Evolutionary conservation across 2,329 filamentous ascomycete species (phyloP).

Genomic region (Hypoxylon sp.): DNA sequence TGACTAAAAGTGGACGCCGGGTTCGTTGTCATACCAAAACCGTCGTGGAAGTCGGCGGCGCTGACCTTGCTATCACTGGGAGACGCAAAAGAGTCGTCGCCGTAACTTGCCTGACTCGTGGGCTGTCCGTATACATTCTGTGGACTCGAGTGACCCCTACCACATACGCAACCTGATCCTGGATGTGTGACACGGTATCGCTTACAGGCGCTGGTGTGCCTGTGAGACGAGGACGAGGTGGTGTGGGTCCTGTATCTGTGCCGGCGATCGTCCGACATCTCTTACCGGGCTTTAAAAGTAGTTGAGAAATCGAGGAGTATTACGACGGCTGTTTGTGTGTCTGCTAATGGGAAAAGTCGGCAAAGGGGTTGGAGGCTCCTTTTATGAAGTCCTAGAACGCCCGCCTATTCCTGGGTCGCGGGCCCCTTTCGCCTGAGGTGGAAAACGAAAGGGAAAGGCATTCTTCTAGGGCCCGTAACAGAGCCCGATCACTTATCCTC

Average conservation of each 20-base stretch:
- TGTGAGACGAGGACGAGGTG: not conserved
- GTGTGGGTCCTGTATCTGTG: not conserved
- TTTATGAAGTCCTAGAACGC: not conserved
- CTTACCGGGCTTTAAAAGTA: not conserved
- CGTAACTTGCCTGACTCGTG: not conserved
- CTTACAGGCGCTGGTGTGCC: too few species aligned
- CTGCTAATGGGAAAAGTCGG: not conserved
- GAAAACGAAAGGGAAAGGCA: not conserved
- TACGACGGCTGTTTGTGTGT: not conserved
- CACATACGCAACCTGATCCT: not conserved
- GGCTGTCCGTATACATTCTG: not conserved
- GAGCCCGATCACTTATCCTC: not conserved
- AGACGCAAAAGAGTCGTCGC: not conserved
- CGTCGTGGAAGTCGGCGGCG: not conserved
- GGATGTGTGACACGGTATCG: not conserved
- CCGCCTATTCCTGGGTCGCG: not conserved
- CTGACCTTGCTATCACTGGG: not conserved
- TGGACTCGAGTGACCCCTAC: not conserved
- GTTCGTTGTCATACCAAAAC: not conserved
- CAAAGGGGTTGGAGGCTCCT: not conserved
- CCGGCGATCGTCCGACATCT: conserved; percentile 6
- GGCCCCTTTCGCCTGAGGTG: not conserved
- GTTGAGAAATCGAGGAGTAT: conserved; percentile 1
- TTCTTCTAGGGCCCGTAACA: not conserved
- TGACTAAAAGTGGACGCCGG: not conserved